Conservation (phyloP, 1,284 basidiomycete genomes). For the Trichosporon sp. region DNA sequence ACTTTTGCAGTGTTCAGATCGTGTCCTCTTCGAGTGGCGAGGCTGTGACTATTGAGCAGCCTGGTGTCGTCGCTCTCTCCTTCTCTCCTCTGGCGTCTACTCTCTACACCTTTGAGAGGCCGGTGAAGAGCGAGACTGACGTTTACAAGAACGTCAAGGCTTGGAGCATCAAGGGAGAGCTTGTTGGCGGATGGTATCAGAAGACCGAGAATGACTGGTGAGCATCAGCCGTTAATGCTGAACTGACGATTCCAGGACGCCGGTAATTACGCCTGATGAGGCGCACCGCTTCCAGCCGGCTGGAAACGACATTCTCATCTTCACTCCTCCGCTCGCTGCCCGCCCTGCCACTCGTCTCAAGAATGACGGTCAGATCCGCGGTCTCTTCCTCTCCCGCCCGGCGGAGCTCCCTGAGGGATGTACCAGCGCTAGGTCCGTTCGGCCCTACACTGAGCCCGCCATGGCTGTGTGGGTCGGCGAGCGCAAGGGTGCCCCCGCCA, state of each 20-base stretch:
- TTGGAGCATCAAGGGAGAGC: constrained; percentile 41
- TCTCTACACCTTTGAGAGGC: constrained; percentile 87
- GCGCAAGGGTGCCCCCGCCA: constrained; percentile 94
- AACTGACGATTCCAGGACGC: constrained; percentile 52
- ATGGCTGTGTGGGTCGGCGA: constrained; percentile 87
- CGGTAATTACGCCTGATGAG: constrained; percentile 89
- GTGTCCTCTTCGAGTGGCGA: constrained; percentile 29
- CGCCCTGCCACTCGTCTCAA: constrained; percentile 37
- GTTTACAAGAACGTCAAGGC: constrained; percentile 47
- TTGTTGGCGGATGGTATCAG: constrained; percentile 44
- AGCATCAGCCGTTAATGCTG: constrained; percentile 8
- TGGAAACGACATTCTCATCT: constrained; percentile 74
- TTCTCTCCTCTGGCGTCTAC: constrained; percentile 92
- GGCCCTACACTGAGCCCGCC: constrained; percentile 33
- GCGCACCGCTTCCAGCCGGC: constrained; percentile 69
- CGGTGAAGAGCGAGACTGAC: constrained; percentile 46
- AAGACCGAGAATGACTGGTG: constrained; percentile 45
- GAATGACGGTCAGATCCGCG: constrained; percentile 42
- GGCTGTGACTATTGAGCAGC: constrained; percentile 45
- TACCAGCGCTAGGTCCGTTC: constrained; percentile 29
- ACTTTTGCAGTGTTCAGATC: constrained; percentile 33
- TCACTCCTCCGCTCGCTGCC: constrained; percentile 45
- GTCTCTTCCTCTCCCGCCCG: constrained; percentile 41
- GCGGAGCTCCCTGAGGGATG: constrained; percentile 28
- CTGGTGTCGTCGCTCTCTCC: constrained; percentile 72